These are phyloP conservation scores for Plenodomus lindquistii DNA, from an alignment of 2,329 filamentous ascomycete species.

Conservation along the genomic window DNA sequence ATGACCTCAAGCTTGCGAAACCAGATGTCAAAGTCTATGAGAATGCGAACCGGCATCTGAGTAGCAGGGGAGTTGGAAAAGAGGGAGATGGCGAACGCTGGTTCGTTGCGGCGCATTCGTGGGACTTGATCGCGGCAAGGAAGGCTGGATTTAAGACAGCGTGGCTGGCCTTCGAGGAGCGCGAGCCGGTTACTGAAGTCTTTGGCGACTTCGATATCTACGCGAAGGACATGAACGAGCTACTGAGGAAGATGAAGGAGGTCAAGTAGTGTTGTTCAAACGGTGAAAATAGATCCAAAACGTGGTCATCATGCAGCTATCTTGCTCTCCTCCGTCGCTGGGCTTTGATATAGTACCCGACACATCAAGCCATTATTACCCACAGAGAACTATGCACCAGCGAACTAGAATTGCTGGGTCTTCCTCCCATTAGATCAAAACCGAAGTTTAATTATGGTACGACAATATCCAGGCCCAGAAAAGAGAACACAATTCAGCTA, in stretches of 20 bases:
- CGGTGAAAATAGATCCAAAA: too few species aligned
- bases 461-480: too few species aligned
- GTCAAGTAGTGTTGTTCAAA: background rate
- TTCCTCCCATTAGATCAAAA: too few species aligned
- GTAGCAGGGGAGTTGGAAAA: slow-evolving; percentile 1
- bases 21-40: slow-evolving; percentile 27
- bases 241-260: slow-evolving; percentile 23
- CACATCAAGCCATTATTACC: too few species aligned
- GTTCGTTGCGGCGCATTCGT: slow-evolving; percentile 32
- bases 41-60: slow-evolving; percentile 20
- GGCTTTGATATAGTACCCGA: too few species aligned
- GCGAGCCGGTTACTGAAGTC: slow-evolving; percentile 25
- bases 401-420: too few species aligned
- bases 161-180: slow-evolving; percentile 30
- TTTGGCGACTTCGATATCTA: slow-evolving; percentile 33
- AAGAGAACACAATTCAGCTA: too few species aligned
- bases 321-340: too few species aligned
- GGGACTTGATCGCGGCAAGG: slow-evolving; percentile 26
- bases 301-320: too few species aligned
- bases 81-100: slow-evolving; percentile 21
- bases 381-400: too few species aligned
- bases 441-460: too few species aligned
- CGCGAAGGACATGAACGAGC: slow-evolving; percentile 23
- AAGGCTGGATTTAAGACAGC: slow-evolving; percentile 29
- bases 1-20: slow-evolving; percentile 24